Percentiles rank a stretch among this genome's conserved stretches.
Conservation (phyloP, 2,329 filamentous ascomycete species). For the Chaetomium sp. region DNA sequence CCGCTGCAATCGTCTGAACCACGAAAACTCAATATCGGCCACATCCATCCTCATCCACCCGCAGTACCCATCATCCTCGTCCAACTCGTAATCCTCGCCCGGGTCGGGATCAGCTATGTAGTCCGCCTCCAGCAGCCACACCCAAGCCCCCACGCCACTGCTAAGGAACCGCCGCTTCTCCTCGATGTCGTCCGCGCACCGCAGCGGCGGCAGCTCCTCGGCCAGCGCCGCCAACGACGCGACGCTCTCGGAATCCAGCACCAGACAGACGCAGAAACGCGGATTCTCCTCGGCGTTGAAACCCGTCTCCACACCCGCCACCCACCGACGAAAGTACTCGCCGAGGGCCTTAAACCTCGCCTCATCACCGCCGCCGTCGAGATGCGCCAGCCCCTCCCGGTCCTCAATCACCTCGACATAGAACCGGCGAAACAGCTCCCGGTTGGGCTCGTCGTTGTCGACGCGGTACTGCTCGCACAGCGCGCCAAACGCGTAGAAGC, state of each 20-base stretch:
- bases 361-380: neutral
- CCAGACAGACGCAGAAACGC: slow-evolving; percentile 9
- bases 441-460: slow-evolving; percentile 4
- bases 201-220: slow-evolving; percentile 12
- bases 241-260: slow-evolving; percentile 7
- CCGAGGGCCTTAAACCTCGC: slow-evolving; percentile 2
- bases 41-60: slow-evolving; percentile 9
- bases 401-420: slow-evolving; percentile 8
- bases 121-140: slow-evolving; percentile 10
- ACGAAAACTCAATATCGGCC: neutral
- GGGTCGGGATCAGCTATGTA: slow-evolving; percentile 5
- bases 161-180: slow-evolving; percentile 1
- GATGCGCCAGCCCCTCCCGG: slow-evolving; percentile 7
- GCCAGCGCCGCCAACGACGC: neutral
- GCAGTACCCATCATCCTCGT: slow-evolving; percentile 3
- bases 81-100: slow-evolving; percentile 2
- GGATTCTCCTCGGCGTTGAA: neutral
- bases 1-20: neutral
- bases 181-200: neutral
- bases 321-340: slow-evolving; percentile 9
- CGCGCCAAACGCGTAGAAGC: slow-evolving; percentile 3
- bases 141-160: neutral
- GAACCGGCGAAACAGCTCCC: slow-evolving; percentile 12
- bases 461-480: slow-evolving; percentile 5
- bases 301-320: neutral